These are phyloP conservation scores for Fusarium tuaranense DNA, from an alignment of 2,329 filamentous ascomycete species.

Conservation along the genomic window DNA sequence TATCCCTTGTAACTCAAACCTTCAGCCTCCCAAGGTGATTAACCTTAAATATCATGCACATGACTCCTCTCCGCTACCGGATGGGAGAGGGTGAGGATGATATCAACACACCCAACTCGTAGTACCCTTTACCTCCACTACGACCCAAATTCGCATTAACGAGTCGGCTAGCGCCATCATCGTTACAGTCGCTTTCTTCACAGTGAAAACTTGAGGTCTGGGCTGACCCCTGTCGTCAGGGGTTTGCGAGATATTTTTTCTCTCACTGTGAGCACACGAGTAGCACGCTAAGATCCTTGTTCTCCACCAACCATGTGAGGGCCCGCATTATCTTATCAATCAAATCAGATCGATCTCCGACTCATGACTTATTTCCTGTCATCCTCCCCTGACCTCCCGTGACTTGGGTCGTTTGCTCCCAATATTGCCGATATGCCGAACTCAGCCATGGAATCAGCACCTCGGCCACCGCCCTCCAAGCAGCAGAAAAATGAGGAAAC, in stretches of 20 bases:
- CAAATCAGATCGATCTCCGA: neutral
- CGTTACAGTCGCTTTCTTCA: neutral
- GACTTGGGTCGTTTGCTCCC: neutral
- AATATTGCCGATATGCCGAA: neutral
- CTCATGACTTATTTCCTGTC: neutral
- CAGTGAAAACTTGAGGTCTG: neutral
- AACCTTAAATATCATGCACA: neutral
- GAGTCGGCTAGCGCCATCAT: neutral
- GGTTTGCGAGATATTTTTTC: neutral
- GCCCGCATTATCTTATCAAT: neutral
- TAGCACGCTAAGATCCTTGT: neutral
- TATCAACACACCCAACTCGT: neutral
- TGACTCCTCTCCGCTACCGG: neutral
- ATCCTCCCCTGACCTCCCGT: neutral
- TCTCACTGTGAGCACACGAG: neutral
- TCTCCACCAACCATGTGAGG: neutral
- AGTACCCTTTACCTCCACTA: neutral
- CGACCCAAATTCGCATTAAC: neutral
- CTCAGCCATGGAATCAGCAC: neutral
- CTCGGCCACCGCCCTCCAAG: neutral
- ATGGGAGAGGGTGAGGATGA: neutral
- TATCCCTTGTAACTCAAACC: neutral
- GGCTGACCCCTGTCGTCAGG: neutral
- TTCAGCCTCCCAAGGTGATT: neutral
- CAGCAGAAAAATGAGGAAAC: neutral